Evolutionary conservation across 352 stramenopile species (phyloP).

Genomic region (Globisporangium okanoganense): DNA sequence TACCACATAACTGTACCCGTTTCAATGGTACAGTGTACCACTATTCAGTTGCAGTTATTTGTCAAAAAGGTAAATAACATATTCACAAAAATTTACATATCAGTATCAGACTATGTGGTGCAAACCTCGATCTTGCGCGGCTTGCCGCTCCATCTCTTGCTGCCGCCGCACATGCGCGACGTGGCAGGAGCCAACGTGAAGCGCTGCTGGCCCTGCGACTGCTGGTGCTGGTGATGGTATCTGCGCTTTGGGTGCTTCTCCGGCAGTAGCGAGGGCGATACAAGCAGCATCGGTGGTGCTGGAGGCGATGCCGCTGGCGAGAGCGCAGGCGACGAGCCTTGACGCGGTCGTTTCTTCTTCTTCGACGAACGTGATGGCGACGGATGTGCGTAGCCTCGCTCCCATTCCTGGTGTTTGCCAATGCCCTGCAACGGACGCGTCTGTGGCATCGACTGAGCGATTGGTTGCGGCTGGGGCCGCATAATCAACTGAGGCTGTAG

Average conservation of each 20-base stretch:
- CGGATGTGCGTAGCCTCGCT: conserved; percentile 22
- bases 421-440: conserved; percentile 18
- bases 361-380: conserved; percentile 27
- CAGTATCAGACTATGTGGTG: conserved; percentile 5
- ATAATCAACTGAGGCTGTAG: neutral
- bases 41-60: neutral
- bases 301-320: conserved; percentile 20
- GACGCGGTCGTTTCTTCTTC: conserved; percentile 65
- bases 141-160: conserved; percentile 14
- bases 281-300: conserved; percentile 18
- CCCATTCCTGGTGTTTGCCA: conserved; percentile 28
- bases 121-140: conserved; percentile 14
- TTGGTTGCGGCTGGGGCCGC: conserved; percentile 3
- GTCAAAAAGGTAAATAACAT: conserved; percentile 7
- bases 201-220: conserved; percentile 26
- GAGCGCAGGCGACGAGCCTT: conserved; percentile 36
- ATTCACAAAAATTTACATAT: conserved; percentile 4
- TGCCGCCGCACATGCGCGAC: conserved; percentile 24
- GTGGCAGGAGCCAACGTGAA: conserved; percentile 22
- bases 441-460: conserved; percentile 8
- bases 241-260: conserved; percentile 31
- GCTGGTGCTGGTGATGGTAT: conserved; percentile 25
- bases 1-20: neutral
- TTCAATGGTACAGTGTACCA: neutral
- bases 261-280: conserved; percentile 24